Percentiles rank a stretch among this genome's conserved stretches.
phyloP scores from a whole-genome alignment of 495 filamentous ascomycete species.

The Lentithecium fluviatile region DNA sequence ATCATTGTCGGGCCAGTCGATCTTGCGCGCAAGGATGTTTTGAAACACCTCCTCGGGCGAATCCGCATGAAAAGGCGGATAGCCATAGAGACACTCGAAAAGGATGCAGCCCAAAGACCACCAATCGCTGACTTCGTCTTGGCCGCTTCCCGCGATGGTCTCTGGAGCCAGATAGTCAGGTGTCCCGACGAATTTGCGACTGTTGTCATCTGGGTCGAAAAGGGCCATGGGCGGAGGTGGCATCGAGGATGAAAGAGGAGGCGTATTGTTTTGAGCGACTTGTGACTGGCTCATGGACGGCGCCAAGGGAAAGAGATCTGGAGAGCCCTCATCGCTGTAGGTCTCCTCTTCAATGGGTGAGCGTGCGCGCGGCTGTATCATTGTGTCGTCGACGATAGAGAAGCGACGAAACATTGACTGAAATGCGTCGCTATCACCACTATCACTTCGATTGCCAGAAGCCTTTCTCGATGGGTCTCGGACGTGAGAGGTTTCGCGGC shows the following conservation, averaged over 20 bases:
- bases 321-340: slow-evolving; percentile 65
- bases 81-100: slow-evolving; percentile 91
- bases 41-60: slow-evolving; percentile 95
- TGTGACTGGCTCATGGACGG: slow-evolving; percentile 49
- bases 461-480: slow-evolving; percentile 75
- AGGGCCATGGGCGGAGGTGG: slow-evolving; percentile 92
- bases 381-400: slow-evolving; percentile 66
- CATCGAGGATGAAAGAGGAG: slow-evolving; percentile 71
- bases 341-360: slow-evolving; percentile 68
- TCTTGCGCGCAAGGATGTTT: slow-evolving; percentile 85
- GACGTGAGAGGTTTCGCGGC: slow-evolving; percentile 59
- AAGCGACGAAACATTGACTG: slow-evolving; percentile 81
- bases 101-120: slow-evolving; percentile 97
- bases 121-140: slow-evolving; percentile 99
- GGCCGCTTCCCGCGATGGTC: slow-evolving; percentile 89
- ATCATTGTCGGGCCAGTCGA: slow-evolving; percentile 82
- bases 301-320: slow-evolving; percentile 65
- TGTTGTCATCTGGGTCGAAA: slow-evolving; percentile 92
- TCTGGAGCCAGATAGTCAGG: slow-evolving; percentile 97
- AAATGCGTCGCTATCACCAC: slow-evolving; percentile 80
- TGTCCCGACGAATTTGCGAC: slow-evolving; percentile 91
- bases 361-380: slow-evolving; percentile 44
- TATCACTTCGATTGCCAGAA: slow-evolving; percentile 89
- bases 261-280: slow-evolving; percentile 49
- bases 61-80: slow-evolving; percentile 88